Base-by-base conservation (phyloP, 768 basidiomycete genomes). In the Hygrocybe punicea region DNA sequence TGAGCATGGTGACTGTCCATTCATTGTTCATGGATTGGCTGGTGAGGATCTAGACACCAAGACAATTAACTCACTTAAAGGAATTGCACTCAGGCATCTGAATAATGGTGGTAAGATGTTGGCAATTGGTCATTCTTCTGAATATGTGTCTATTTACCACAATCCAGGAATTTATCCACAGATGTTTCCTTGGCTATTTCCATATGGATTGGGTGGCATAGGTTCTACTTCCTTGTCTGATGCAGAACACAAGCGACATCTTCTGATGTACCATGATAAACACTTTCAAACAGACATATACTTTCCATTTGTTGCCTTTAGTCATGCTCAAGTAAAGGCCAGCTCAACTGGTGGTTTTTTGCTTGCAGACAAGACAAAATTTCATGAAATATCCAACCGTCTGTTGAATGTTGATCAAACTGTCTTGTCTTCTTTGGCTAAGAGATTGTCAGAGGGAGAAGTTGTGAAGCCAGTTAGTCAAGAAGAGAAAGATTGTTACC, bases 171-270 rank as follows among this genome's bases (percentile, higher is more conserved):
- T 75, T 5, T 78, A 71, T 65, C 71, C 76, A 1, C 60, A 63
- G n/a, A 71, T 73, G 67, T 74, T 72, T 52, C 75, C 75, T 0
- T 75, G 73, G 73, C 53, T 76, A 1, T 77, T 71, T 61, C 74
- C 73, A 0, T 76, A 75, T 59, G 74, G 75, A 0, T 33, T 64
- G 2, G 74, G 73, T 14, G 71, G 69, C 1, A 60, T 73, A 11
- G 69, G 67, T n/a, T 51, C 50, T 2, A 55, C 57, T 14, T 37
- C 8, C 19, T 37, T 73, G 8, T 58, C 61, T 3, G 63, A 63
- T 14, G 14, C 35, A 4, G 25, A 23, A 7, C 70, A 71, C 25
- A 69, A 69, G n/a, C 39, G 58, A 46, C 50, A 63, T 11, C 49
- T 70, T 1, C 55, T 78, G 0, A 62, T 71, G 66, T 78, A 74